phyloP scores from a whole-genome alignment of 2,329 filamentous ascomycete species.

The Nothophoma quercina region DNA sequence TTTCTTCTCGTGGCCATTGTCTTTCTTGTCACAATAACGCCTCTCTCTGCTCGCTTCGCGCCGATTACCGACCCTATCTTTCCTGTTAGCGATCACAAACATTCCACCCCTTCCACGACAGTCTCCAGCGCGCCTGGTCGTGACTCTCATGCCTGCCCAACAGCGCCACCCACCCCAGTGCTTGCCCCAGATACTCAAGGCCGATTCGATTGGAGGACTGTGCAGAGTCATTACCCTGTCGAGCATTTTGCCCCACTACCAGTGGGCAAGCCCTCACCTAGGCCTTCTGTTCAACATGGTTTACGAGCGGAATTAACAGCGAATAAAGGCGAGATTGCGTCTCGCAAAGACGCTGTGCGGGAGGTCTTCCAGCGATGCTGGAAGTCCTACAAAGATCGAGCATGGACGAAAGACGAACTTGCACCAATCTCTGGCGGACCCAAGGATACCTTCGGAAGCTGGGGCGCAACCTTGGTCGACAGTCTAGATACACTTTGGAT shows the following conservation, averaged over 20 bases:
- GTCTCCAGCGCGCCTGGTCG: background rate
- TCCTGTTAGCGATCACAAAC: conserved; percentile 5
- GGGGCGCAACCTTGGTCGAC: conserved; percentile 56
- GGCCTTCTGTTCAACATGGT: conserved; percentile 12
- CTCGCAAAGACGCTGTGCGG: conserved; percentile 54
- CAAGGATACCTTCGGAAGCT: conserved; percentile 54
- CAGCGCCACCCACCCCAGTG: conserved; percentile 16
- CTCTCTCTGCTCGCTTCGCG: conserved; percentile 19
- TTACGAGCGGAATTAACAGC: conserved; percentile 9
- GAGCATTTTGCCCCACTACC: conserved; percentile 18
- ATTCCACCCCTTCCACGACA: background rate
- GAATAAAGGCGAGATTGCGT: background rate
- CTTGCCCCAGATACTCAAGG: conserved; percentile 21
- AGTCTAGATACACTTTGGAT: conserved; percentile 56
- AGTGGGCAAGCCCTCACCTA: background rate
- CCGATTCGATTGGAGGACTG: conserved; percentile 25
- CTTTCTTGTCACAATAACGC: conserved; percentile 17
- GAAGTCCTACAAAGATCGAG: conserved; percentile 59
- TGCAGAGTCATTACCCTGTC: conserved; percentile 18
- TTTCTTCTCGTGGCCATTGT: conserved; percentile 7
- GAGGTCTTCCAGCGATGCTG: conserved; percentile 48
- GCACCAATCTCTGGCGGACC: conserved; percentile 50
- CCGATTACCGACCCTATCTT: conserved; percentile 7
- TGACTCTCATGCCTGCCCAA: conserved; percentile 20
- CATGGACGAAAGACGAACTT: conserved; percentile 58